phyloP scores from a whole-genome alignment of 352 stramenopile genomes.

The Pythium grandisporangium region DNA sequence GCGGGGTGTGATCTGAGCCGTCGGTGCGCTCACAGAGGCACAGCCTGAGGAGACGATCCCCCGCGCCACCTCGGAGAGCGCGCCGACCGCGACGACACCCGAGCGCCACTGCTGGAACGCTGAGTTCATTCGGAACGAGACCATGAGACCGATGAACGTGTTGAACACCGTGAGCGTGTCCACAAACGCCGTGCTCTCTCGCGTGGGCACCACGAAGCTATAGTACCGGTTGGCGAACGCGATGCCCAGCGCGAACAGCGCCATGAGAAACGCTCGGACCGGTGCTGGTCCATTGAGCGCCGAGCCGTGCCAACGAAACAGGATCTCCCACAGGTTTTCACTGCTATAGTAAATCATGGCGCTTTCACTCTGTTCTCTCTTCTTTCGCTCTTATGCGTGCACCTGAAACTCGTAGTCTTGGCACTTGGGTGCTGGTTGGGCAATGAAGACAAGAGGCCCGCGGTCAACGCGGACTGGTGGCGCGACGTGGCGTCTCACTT shows the following conservation, averaged over 20 bases:
- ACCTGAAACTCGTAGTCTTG: too few relatives aligned
- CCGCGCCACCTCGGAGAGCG: conserved; percentile 47
- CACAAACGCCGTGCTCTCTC: conserved; percentile 60
- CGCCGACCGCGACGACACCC: conserved; percentile 52
- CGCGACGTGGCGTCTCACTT: too few relatives aligned
- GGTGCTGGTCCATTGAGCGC: conserved; percentile 64
- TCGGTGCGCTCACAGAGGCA: conserved; percentile 47
- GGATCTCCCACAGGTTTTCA: conserved; percentile 36
- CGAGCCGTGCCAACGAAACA: conserved; percentile 66
- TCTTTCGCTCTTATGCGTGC: too few relatives aligned
- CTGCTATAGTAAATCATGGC: conserved; percentile 80
- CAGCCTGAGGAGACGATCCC: conserved; percentile 67
- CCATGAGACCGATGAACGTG: conserved; percentile 68
- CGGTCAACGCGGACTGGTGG: too few relatives aligned
- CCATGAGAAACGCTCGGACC: conserved; percentile 52
- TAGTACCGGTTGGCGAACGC: conserved; percentile 41
- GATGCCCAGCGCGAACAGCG: conserved; percentile 43
- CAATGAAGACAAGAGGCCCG: too few relatives aligned
- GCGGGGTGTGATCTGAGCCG: conserved; percentile 4
- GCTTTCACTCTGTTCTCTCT: too few relatives aligned
- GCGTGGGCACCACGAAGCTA: conserved; percentile 54
- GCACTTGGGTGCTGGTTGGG: too few relatives aligned
- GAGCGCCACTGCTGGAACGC: conserved; percentile 71
- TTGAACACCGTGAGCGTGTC: conserved; percentile 83
- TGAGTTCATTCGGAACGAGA: conserved; percentile 78